Evolutionary conservation across 2,329 filamentous ascomycete genomes (phyloP).

Genomic region (Cladosporium sp.): DNA sequence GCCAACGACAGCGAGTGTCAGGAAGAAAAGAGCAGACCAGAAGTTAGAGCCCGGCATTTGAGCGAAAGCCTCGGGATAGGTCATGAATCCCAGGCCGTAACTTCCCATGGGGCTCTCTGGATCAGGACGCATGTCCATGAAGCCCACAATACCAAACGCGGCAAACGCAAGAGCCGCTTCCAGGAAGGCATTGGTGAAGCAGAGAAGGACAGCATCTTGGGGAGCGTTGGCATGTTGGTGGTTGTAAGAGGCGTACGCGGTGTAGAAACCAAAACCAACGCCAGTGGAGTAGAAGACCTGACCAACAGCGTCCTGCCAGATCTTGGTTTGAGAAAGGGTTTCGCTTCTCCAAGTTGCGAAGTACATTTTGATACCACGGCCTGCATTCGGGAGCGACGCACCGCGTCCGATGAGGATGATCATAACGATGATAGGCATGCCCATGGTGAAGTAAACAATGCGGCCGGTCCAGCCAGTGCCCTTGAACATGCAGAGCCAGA

Average conservation of each 20-base stretch:
- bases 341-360: slow-evolving; percentile 47
- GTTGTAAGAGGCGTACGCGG: slow-evolving; percentile 55
- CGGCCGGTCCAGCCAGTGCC: slow-evolving; percentile 55
- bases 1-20: slow-evolving; percentile 54
- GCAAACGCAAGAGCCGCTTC: slow-evolving; percentile 49
- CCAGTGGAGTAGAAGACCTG: slow-evolving; percentile 59
- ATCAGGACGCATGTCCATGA: slow-evolving; percentile 38
- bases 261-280: slow-evolving; percentile 56
- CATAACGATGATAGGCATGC: slow-evolving; percentile 52
- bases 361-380: slow-evolving; percentile 46
- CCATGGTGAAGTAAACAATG: slow-evolving; percentile 59
- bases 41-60: slow-evolving; percentile 55
- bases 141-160: slow-evolving; percentile 54
- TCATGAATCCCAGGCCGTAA: slow-evolving; percentile 55
- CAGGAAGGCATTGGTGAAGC: slow-evolving; percentile 50
- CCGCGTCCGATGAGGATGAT: slow-evolving; percentile 54
- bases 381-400: slow-evolving; percentile 51
- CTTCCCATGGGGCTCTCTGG: slow-evolving; percentile 46
- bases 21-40: slow-evolving; percentile 54
- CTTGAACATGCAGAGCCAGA: slow-evolving; percentile 57
- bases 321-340: slow-evolving; percentile 46
- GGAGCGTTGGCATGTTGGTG: slow-evolving; percentile 53
- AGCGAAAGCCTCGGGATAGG: slow-evolving; percentile 51
- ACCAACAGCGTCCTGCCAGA: slow-evolving; percentile 56
- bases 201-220: slow-evolving; percentile 54